Evolutionary conservation across 2,329 filamentous ascomycete species (phyloP).

Genomic region (Epichloe uncinata): DNA sequence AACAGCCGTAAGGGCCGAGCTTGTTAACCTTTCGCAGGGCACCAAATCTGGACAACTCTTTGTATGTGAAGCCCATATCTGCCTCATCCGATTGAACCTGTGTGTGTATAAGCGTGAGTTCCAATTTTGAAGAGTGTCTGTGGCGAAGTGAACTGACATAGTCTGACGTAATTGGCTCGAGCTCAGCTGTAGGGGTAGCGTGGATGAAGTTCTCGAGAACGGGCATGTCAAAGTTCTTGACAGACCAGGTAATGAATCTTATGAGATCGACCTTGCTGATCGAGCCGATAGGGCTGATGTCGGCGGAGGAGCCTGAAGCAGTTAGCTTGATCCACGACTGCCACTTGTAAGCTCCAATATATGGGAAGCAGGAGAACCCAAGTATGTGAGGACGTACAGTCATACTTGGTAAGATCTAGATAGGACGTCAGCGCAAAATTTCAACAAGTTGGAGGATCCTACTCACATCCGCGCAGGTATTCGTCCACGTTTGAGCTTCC

Average conservation of each 20-base stretch:
- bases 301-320: constrained; percentile 22
- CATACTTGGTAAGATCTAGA: constrained; percentile 21
- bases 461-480: constrained; percentile 7
- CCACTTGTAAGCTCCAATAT: background rate
- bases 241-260: constrained; percentile 47
- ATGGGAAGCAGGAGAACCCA: background rate
- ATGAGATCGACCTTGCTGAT: constrained; percentile 48
- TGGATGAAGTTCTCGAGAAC: constrained; percentile 49
- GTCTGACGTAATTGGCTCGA: constrained; percentile 26
- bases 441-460: background rate
- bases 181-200: constrained; percentile 41
- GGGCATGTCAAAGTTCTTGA: constrained; percentile 42
- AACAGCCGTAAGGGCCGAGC: constrained; percentile 27
- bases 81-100: constrained; percentile 23
- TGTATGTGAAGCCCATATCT: constrained; percentile 32
- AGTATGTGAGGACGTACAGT: constrained; percentile 8
- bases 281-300: constrained; percentile 19
- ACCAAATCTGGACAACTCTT: constrained; percentile 26
- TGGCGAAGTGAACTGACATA: constrained; percentile 7
- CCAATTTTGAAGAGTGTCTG: constrained; percentile 7
- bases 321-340: background rate
- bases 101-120: background rate
- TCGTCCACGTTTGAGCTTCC: constrained; percentile 18
- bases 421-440: background rate
- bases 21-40: constrained; percentile 27